Evolutionary conservation across 2,329 filamentous ascomycete species (phyloP), one percentile per base, ranked within the genome.

Genomic region (Epichloe glyceriae): DNA sequence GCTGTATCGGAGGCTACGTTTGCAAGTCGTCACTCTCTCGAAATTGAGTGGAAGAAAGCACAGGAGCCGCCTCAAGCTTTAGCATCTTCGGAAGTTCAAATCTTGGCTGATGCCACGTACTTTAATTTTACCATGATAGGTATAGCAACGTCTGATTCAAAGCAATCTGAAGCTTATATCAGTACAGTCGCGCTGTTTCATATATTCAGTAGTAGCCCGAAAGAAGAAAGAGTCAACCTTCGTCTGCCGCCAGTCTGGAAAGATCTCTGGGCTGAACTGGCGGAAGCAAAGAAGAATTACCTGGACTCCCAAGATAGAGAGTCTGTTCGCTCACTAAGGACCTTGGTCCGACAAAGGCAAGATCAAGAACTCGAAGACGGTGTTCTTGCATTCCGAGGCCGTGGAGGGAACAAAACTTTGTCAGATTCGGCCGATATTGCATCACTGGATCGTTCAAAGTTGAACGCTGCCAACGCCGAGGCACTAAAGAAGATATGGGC

Each of bases 121-220:
- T 80, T 84, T 22, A 78, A 72, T 11, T 81, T 93, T 57, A 85
- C 82, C 41, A 95, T 96, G 85, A 73, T 70, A 4, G 74, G 76
- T 0, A 67, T 94, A 42, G 85, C 88, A 11, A 85, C 88, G 0
- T 80, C 88, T 0, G 85, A 88, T 49, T 58, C 74, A 12, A 81
- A 83, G 56, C 90, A 98, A 63, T 94, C 93, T 5, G 90, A 97
- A 65, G 83, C 84, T 1, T 97, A 84, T 58, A 77, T 93, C 41
- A 86, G 89, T 5, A 95, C 89, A 0, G 75, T 80, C 12, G 88
- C 86, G 2, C 70, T 98, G 1, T 96, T 95, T 63, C 76, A 86
- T 40, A 74, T 95, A 0, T 95, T 89, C 56, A 80, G 82, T 1
- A 76, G 79, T n/a, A 86, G 82, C 15, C 68, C 79, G 0, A 93